Evolutionary conservation across 176 grass and related monocot species (phyloP).

Genomic region (Melocanna baccifera): DNA sequence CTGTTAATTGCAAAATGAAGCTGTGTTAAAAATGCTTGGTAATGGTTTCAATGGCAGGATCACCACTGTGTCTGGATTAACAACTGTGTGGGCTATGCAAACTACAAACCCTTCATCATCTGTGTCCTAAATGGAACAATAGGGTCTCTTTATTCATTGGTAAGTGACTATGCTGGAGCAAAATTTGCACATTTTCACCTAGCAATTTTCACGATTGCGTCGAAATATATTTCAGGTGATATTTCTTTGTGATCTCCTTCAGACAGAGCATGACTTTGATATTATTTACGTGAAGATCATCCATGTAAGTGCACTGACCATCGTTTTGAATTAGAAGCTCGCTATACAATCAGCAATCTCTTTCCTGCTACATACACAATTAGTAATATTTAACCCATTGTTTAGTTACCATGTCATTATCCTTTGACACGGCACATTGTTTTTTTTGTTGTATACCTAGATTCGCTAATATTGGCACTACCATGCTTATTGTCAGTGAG

Average conservation of each 20-base stretch:
- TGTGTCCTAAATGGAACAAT: constrained; percentile 78
- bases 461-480: background rate
- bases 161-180: constrained; percentile 27
- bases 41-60: constrained; percentile 56
- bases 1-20: constrained; percentile 1
- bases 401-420: background rate
- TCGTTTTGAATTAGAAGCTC: constrained; percentile 8
- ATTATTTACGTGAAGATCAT: constrained; percentile 55
- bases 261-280: constrained; percentile 57
- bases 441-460: background rate
- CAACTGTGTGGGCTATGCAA: constrained; percentile 93
- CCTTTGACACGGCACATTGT: too few species aligned
- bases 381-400: background rate
- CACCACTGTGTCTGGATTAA: constrained; percentile 98
- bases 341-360: background rate
- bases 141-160: constrained; percentile 75
- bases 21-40: background rate
- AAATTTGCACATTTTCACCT: background rate
- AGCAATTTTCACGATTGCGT: background rate
- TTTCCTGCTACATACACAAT: background rate
- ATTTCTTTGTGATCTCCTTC: constrained; percentile 63
- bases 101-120: constrained; percentile 87
- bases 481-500: background rate
- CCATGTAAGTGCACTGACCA: constrained; percentile 59
- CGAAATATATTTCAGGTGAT: constrained; percentile 50